phyloP scores from a whole-genome alignment of 192 early-diverging fungal species.

The Coemansia asiatica region DNA sequence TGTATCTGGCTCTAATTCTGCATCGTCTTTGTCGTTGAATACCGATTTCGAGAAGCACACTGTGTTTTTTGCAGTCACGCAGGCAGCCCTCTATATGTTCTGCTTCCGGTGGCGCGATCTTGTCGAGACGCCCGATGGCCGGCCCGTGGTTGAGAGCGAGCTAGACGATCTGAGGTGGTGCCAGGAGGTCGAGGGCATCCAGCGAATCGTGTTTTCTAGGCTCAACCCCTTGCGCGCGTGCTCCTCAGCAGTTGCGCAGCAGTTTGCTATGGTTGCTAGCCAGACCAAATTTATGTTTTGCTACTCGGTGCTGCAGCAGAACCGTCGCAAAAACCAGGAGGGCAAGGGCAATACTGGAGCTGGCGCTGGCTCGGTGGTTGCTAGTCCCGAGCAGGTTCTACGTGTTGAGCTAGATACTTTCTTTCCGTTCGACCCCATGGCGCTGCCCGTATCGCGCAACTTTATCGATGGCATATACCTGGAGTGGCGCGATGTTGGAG shows the following conservation, averaged over 20 bases:
- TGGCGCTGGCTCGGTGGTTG: constrained; percentile 1
- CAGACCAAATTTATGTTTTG: constrained; percentile 82
- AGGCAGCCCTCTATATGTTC: constrained; percentile 90
- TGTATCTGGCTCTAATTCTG: background rate
- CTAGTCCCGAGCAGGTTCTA: constrained; percentile 23
- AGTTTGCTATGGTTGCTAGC: constrained; percentile 83
- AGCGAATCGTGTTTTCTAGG: constrained; percentile 71
- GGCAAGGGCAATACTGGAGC: constrained; percentile 9
- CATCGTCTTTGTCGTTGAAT: background rate
- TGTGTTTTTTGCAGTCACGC: constrained; percentile 84
- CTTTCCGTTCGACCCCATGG: constrained; percentile 94
- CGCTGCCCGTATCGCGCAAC: constrained; percentile 66
- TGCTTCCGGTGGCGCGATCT: constrained; percentile 93
- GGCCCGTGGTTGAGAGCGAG: constrained; percentile 32
- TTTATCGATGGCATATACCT: constrained; percentile 74
- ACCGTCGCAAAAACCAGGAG: constrained; percentile 32
- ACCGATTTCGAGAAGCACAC: constrained; percentile 65
- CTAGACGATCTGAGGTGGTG: constrained; percentile 59
- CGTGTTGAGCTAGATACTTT: constrained; percentile 68
- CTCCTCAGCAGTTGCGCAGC: constrained; percentile 71
- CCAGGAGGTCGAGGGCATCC: constrained; percentile 63
- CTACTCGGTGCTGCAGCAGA: constrained; percentile 74
- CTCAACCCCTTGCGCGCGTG: constrained; percentile 81
- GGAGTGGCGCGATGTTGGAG: constrained; percentile 72
- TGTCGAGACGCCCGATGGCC: constrained; percentile 41